A percentile compares a stretch with the other conserved stretches of the same genome.
These are phyloP conservation scores for Pulveroboletus ravenelii DNA, from an alignment of 768 basidiomycete genomes.

Conservation along the genomic window DNA sequence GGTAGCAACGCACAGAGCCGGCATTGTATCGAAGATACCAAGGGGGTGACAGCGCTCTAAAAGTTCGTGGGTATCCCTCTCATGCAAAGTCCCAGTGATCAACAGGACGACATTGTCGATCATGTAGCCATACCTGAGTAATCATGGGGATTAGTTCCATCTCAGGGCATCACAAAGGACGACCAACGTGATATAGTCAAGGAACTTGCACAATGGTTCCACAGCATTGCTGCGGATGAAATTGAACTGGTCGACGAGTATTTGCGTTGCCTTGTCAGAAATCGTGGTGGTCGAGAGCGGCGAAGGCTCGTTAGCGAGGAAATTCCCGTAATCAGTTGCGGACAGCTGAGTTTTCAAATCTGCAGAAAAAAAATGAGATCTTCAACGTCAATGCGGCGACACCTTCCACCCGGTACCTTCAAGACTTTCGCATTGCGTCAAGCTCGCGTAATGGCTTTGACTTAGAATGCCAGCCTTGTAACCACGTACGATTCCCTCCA, in stretches of 20 bases:
- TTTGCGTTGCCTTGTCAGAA: slow-evolving; percentile 92
- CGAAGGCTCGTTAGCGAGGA: slow-evolving; percentile 92
- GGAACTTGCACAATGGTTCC: slow-evolving; percentile 83
- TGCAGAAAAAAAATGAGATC: slow-evolving; percentile 30
- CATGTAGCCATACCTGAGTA: slow-evolving; percentile 90
- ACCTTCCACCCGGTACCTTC: slow-evolving; percentile 58
- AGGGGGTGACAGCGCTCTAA: slow-evolving; percentile 95
- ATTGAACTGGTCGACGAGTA: slow-evolving; percentile 96
- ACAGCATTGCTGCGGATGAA: slow-evolving; percentile 88
- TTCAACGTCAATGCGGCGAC: neutral
- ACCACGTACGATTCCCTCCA: slow-evolving; percentile 82
- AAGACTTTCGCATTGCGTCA: slow-evolving; percentile 95
- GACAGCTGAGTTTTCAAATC: slow-evolving; percentile 95
- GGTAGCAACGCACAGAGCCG: slow-evolving; percentile 96
- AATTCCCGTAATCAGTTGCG: slow-evolving; percentile 97
- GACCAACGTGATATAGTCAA: slow-evolving; percentile 96
- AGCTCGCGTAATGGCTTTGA: slow-evolving; percentile 84
- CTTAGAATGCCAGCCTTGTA: slow-evolving; percentile 92
- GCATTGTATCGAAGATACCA: slow-evolving; percentile 97
- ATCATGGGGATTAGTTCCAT: slow-evolving; percentile 2
- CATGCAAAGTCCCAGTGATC: slow-evolving; percentile 95
- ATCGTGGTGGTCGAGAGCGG: slow-evolving; percentile 93
- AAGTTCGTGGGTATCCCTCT: slow-evolving; percentile 95
- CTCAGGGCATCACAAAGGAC: slow-evolving; percentile 1
- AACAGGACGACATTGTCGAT: slow-evolving; percentile 98